Base-by-base conservation (phyloP, 2,329 filamentous ascomycete species). In the Aspergillus sp. region DNA sequence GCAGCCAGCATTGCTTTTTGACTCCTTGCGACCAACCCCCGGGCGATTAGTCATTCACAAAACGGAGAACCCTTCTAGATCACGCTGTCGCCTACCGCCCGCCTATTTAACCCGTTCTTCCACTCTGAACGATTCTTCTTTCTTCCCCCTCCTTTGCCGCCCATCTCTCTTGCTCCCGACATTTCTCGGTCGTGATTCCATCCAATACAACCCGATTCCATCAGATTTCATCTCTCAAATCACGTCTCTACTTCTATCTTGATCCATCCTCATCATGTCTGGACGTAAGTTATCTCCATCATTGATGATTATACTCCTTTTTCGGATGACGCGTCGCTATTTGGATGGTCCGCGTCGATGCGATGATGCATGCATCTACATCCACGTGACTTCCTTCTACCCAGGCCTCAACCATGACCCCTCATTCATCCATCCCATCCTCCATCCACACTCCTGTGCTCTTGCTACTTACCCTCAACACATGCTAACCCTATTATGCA, bases 401-500 rank as follows among this genome's bases (percentile, higher is more conserved):
- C 68, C 49, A 66, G 67, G 68, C 68, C 43, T 47, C 25, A 62
- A 63, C 58, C 62, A 41, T 49, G 28, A 60, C 34, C n/a, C 43
- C 25, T 23, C 41, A 49, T 45, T 23, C 49, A 23, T 57, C 11
- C 23, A 28, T 49, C 17, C 19, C 17, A 46, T 47, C 49, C 48
- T 45, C 25, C 41, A 41, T 61, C 34, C 43, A 46, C 38, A 11
- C 5, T 9, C 13, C 25, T 23, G 8, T 15, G 28, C 5, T 13
- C 9, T 23, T 25, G 17, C 43, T 3, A 22, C 2, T 4, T 15
- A 13, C 15, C 34, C 9, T 15, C 4, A 38, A 47, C 17, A 34
- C 23, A 55, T 59, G 47, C 69, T 73, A 68, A 70, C 60, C 47
- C 62, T 64, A 64, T 63, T 67, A 59, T 67, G 73, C 73, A 96